Conservation (phyloP, 2,329 filamentous ascomycete genomes). For the Sporothrix brasiliensis region DNA sequence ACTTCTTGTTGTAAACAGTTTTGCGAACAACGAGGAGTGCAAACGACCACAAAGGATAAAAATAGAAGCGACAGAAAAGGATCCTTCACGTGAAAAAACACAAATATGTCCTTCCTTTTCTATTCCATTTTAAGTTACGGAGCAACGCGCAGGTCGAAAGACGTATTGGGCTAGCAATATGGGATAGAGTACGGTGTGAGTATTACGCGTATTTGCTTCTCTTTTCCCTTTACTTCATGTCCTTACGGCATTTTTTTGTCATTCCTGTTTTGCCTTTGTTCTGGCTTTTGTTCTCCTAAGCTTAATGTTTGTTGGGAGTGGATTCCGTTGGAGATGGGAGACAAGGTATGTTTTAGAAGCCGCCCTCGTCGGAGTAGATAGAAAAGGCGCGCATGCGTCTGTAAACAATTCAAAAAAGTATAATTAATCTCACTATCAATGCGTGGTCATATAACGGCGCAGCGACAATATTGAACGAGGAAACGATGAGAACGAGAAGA, state of each 20-base stretch:
- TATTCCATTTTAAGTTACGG: neutral
- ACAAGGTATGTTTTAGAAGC: neutral
- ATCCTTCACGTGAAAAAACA: neutral
- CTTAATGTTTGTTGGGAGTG: conserved; percentile 13
- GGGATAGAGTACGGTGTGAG: neutral
- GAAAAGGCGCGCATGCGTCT: neutral
- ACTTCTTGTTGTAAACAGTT: conserved; percentile 44
- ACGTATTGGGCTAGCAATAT: conserved; percentile 19
- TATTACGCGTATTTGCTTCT: neutral
- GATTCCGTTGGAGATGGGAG: neutral
- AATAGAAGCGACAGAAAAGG: neutral
- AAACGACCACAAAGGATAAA: neutral
- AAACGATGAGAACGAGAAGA: neutral
- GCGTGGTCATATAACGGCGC: neutral
- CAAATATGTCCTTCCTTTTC: conserved; percentile 19
- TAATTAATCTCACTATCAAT: neutral
- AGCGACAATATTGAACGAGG: neutral
- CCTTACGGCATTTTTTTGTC: conserved; percentile 3
- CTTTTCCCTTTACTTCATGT: neutral
- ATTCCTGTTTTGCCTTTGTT: neutral
- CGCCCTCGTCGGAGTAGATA: conserved; percentile 2
- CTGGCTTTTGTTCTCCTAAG: conserved; percentile 10
- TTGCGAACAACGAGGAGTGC: neutral
- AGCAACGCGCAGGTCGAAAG: neutral
- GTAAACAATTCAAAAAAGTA: conserved; percentile 9